Conservation (phyloP, 2,329 filamentous ascomycete species). For the Fusarium sp. region DNA sequence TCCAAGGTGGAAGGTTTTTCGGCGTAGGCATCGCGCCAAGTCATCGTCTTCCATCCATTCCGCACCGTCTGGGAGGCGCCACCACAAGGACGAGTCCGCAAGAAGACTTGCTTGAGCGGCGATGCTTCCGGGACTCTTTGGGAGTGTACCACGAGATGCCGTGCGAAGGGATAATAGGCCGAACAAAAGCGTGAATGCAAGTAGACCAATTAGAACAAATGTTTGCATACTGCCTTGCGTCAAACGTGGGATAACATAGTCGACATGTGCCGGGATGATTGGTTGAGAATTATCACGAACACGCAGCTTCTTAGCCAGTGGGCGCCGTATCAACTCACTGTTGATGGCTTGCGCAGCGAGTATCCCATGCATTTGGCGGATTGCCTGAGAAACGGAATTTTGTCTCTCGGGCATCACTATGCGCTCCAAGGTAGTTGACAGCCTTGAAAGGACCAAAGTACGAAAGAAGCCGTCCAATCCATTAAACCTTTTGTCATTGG, state of each 20-base stretch:
- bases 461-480: constrained; percentile 47
- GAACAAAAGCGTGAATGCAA: constrained; percentile 39
- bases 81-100: constrained; percentile 47
- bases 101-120: constrained; percentile 48
- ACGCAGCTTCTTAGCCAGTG: constrained; percentile 22
- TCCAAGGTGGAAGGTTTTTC: constrained; percentile 45
- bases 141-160: constrained; percentile 35
- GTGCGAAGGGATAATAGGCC: constrained; percentile 42
- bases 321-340: constrained; percentile 29
- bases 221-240: constrained; percentile 41
- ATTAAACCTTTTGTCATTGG: constrained; percentile 31
- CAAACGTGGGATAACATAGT: constrained; percentile 39
- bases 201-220: constrained; percentile 37
- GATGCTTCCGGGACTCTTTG: constrained; percentile 47
- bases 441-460: constrained; percentile 42
- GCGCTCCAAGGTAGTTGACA: constrained; percentile 39
- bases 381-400: constrained; percentile 41
- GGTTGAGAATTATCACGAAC: constrained; percentile 14
- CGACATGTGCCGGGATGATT: constrained; percentile 35
- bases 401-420: constrained; percentile 37
- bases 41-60: constrained; percentile 46
- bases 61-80: constrained; percentile 44
- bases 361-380: constrained; percentile 43
- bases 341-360: constrained; percentile 45
- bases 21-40: constrained; percentile 43